Evolutionary conservation across 1,284 basidiomycete genomes (phyloP), one percentile per base, ranked within the genome.

Genomic region (Rugiboletus extremiorientalis): DNA sequence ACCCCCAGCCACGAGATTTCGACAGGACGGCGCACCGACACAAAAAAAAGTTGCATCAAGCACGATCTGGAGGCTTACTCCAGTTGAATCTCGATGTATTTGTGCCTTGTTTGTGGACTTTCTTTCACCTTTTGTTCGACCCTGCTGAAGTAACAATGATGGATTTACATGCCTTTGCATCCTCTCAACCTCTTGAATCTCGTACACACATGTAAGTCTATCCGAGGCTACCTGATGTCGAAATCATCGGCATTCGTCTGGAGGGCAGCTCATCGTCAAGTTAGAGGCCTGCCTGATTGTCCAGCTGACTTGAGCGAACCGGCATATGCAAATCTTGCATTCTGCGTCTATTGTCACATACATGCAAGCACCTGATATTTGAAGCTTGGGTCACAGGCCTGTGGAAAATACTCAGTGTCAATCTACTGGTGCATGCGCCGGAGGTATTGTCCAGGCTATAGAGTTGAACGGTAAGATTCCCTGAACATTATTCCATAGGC

Each of bases 291-390:
- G 33, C 60, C 61, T 1, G 60, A 52, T 18, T 62, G 63, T 37
- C 74, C 74, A 9, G 50, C 60, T 10, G 70, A 72, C 51, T 52
- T 72, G 31, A 70, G 63, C 22, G 74, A 76, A 46, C 68, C 70
- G 3, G 58, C 62, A 14, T 72, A 66, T 43, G 66, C 65, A 15
- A 62, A 63, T 30, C 54, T 72, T 20, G 46, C 64, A 12, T 73
- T 50, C 51, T 51, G 38, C 15, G 11, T 44, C 5, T n/a, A 18
- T 23, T 73, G 57, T n/a, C 57, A 59, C 9, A 46, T 48, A 33
- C 14, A 31, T 22, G 18, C 14, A 18, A 16, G 28, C n/a, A 5
- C 33, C 20, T 25, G 6, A 11, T 33, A 16, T 10, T 22, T 27
- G 33, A 55, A 31, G 22, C 18, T 20, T 30, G 11, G 25, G 22